Evolutionary conservation across 495 filamentous ascomycete species (phyloP).

Genomic region (Glutinoglossum americanum): DNA sequence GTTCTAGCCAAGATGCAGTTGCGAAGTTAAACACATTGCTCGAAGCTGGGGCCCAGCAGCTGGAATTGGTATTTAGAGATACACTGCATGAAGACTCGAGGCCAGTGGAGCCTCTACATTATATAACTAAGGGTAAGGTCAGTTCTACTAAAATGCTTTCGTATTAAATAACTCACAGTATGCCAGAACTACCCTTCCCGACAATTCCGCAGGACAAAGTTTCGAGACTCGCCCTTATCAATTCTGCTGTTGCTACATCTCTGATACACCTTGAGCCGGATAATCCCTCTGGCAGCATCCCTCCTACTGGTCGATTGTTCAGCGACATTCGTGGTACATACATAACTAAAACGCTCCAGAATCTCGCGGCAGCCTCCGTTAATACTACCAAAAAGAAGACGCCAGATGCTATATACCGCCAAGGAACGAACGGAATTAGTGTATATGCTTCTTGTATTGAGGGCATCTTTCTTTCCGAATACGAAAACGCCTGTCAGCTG

Average conservation of each 20-base stretch:
- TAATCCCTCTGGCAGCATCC: background rate
- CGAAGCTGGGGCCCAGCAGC: conserved; percentile 50
- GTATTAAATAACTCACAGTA: conserved; percentile 7
- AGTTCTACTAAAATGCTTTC: conserved; percentile 15
- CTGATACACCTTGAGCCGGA: background rate
- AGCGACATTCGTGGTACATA: conserved; percentile 72
- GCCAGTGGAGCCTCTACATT: conserved; percentile 74
- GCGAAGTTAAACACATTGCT: conserved; percentile 56
- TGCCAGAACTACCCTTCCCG: conserved; percentile 44
- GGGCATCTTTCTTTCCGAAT: conserved; percentile 65
- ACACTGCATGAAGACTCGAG: conserved; percentile 49
- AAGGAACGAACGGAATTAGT: conserved; percentile 84
- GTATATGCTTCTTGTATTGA: conserved; percentile 77
- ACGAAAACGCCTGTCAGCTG: conserved; percentile 65
- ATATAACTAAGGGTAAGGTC: conserved; percentile 62
- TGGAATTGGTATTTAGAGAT: conserved; percentile 65
- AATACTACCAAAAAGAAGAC: conserved; percentile 69
- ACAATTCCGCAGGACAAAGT: conserved; percentile 32
- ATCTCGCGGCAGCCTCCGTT: conserved; percentile 68
- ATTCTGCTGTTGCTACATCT: conserved; percentile 26
- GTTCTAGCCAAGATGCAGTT: conserved; percentile 78
- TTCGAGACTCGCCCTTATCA: conserved; percentile 35
- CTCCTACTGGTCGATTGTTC: conserved; percentile 45
- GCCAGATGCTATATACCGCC: conserved; percentile 59
- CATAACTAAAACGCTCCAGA: conserved; percentile 53